A percentile compares a stretch with the other conserved stretches of the same genome.
Evolutionary conservation across 805 yeast genomes (phyloP).

Genomic region (Soucietia sequanensis): DNA sequence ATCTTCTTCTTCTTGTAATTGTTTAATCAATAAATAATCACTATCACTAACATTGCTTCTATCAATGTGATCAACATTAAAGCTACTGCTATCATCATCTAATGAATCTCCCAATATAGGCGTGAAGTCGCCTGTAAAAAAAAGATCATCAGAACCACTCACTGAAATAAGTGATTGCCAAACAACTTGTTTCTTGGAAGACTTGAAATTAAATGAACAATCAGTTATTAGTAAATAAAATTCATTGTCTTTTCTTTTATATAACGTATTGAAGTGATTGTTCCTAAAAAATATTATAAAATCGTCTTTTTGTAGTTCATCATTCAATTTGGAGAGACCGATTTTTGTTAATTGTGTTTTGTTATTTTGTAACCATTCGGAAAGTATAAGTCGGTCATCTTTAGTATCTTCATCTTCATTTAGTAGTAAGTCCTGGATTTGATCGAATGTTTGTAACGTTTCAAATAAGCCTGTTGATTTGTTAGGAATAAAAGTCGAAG

Average conservation of each 20-base stretch:
- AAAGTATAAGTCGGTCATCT: slow-evolving; percentile 14
- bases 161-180: slow-evolving; percentile 79
- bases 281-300: slow-evolving; percentile 80
- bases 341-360: slow-evolving; percentile 72
- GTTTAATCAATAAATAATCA: slow-evolving; percentile 39
- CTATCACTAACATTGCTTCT: slow-evolving; percentile 10
- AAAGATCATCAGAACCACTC: slow-evolving; percentile 67
- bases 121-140: slow-evolving; percentile 63
- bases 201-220: slow-evolving; percentile 50
- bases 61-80: background rate
- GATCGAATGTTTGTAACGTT: slow-evolving; percentile 45
- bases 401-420: slow-evolving; percentile 11
- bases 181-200: slow-evolving; percentile 46
- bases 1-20: slow-evolving; percentile 60
- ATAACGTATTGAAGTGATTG: slow-evolving; percentile 80
- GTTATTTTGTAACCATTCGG: slow-evolving; percentile 51
- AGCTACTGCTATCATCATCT: too few relatives aligned
- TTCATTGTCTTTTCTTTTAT: slow-evolving; percentile 44
- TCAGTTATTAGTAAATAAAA: slow-evolving; percentile 76
- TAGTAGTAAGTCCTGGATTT: slow-evolving; percentile 56
- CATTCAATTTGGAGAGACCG: slow-evolving; percentile 55
- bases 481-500: background rate
- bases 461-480: slow-evolving; percentile 14
- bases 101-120: slow-evolving; percentile 41
- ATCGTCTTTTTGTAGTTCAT: slow-evolving; percentile 48